Evolutionary conservation across 2,329 filamentous ascomycete genomes (phyloP).

Genomic region (Alternaria sp.): DNA sequence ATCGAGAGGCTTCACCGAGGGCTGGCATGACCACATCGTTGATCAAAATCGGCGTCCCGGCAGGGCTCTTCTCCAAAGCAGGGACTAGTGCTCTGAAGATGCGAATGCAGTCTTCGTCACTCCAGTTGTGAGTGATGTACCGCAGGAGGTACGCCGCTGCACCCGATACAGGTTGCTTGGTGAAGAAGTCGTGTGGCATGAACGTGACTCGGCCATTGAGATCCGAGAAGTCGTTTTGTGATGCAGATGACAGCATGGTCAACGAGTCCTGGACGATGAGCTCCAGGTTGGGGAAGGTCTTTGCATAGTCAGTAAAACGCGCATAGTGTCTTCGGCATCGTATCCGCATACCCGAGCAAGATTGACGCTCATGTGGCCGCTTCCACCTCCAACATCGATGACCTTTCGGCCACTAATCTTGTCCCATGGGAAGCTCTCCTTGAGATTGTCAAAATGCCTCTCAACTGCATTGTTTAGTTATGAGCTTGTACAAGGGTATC

Average conservation of each 20-base stretch:
- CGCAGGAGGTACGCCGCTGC: constrained; percentile 50
- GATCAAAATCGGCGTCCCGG: constrained; percentile 39
- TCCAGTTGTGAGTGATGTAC: constrained; percentile 52
- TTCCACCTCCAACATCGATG: constrained; percentile 42
- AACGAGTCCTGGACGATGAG: constrained; percentile 27
- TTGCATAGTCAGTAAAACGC: background rate
- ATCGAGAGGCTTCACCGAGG: constrained; percentile 18
- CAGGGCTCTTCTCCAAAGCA: constrained; percentile 35
- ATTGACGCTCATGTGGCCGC: constrained; percentile 24
- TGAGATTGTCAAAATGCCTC: constrained; percentile 30
- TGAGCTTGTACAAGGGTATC: background rate
- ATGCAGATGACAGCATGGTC: constrained; percentile 15
- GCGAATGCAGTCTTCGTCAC: constrained; percentile 44
- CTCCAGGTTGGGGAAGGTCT: constrained; percentile 21
- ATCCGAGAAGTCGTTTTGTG: constrained; percentile 12
- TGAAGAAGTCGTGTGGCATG: constrained; percentile 32
- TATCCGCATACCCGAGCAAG: constrained; percentile 26
- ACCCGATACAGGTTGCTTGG: constrained; percentile 21
- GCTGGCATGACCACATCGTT: constrained; percentile 43
- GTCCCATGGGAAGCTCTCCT: constrained; percentile 34
- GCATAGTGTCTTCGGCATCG: background rate
- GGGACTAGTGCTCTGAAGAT: constrained; percentile 46
- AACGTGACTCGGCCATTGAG: constrained; percentile 25
- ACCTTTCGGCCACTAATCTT: constrained; percentile 28
- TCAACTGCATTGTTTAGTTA: constrained; percentile 20